Percentiles rank a stretch among this genome's conserved stretches.
Evolutionary conservation across 129 eudicot genomes (phyloP).

Genomic region (Erigeron canadensis): DNA sequence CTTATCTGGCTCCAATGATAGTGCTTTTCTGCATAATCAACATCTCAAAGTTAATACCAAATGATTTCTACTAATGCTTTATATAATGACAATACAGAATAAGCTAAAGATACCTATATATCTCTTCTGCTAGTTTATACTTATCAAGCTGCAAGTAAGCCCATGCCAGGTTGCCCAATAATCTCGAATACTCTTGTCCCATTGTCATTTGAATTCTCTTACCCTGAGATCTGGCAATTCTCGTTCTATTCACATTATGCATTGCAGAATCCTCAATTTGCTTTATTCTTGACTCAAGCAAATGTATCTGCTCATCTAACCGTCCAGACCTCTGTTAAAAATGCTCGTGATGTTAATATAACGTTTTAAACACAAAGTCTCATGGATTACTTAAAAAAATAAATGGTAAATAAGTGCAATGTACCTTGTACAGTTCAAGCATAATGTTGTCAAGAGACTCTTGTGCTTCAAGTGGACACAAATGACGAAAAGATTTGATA

Average conservation of each 20-base stretch:
- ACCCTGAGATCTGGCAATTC: slow-evolving; percentile 67
- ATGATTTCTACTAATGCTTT: background rate
- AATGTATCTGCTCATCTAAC: slow-evolving; percentile 61
- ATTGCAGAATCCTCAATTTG: slow-evolving; percentile 44
- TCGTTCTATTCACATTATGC: slow-evolving; percentile 22
- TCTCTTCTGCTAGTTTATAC: slow-evolving; percentile 59
- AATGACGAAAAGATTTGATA: slow-evolving; percentile 73
- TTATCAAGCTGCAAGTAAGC: slow-evolving; percentile 35
- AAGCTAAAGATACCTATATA: slow-evolving; percentile 46
- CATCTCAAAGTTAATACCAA: background rate
- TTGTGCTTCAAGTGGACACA: slow-evolving; percentile 67
- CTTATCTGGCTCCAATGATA: slow-evolving; percentile 66
- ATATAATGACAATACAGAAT: background rate
- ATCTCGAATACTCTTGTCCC: slow-evolving; percentile 71
- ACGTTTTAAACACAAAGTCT: background rate
- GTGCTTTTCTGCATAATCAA: slow-evolving; percentile 58
- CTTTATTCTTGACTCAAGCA: slow-evolving; percentile 55
- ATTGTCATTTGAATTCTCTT: slow-evolving; percentile 52
- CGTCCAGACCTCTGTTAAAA: slow-evolving; percentile 58
- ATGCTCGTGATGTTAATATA: background rate
- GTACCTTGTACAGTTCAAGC: slow-evolving; percentile 59
- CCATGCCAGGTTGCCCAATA: slow-evolving; percentile 26
- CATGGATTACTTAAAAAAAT: background rate
- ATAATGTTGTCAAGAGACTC: slow-evolving; percentile 40
- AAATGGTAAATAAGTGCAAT: background rate